These are phyloP conservation scores for Lizanozyma gosingica DNA, from an alignment of 1,139 yeast species.

Conservation along the genomic window DNA sequence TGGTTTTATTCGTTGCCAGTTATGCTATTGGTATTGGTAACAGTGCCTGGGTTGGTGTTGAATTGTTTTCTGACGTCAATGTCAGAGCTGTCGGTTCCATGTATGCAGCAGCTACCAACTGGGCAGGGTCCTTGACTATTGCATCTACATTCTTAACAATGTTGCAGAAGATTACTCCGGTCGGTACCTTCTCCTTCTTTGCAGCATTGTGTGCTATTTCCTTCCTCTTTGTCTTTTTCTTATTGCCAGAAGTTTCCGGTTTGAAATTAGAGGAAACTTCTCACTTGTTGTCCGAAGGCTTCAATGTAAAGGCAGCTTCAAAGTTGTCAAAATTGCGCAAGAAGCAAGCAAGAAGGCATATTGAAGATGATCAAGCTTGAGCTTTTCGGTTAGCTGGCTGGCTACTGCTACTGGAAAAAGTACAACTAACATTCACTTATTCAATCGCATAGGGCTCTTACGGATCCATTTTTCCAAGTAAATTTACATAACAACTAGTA, in stretches of 20 bases:
- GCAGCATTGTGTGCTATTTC: slow-evolving; percentile 74
- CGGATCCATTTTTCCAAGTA: too few species aligned
- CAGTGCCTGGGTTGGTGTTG: slow-evolving; percentile 98
- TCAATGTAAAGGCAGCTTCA: slow-evolving; percentile 68
- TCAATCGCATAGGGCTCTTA: too few species aligned
- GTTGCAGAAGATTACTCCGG: slow-evolving; percentile 87
- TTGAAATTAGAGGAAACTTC: slow-evolving; percentile 89
- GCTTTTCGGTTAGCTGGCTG: too few species aligned
- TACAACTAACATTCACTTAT: too few species aligned
- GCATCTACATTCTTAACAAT: slow-evolving; percentile 89
- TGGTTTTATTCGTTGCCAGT: slow-evolving; percentile 80
- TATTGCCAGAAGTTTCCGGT: slow-evolving; percentile 88
- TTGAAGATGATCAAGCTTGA: not conserved
- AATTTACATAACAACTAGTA: too few species aligned
- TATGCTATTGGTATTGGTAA: slow-evolving; percentile 94
- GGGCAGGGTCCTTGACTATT: slow-evolving; percentile 91
- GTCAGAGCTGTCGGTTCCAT: slow-evolving; percentile 91
- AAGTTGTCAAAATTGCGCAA: slow-evolving; percentile 49
- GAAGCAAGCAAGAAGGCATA: slow-evolving; percentile 3
- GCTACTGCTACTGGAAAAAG: too few species aligned
- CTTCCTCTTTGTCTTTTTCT: slow-evolving; percentile 64
- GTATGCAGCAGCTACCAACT: slow-evolving; percentile 87
- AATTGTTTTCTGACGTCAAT: slow-evolving; percentile 76
- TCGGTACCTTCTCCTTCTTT: slow-evolving; percentile 87
- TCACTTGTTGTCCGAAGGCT: slow-evolving; percentile 68